Evolutionary conservation across 495 filamentous ascomycete species (phyloP), one percentile per base, ranked within the genome.

Genomic region (Penicillium lagena): DNA sequence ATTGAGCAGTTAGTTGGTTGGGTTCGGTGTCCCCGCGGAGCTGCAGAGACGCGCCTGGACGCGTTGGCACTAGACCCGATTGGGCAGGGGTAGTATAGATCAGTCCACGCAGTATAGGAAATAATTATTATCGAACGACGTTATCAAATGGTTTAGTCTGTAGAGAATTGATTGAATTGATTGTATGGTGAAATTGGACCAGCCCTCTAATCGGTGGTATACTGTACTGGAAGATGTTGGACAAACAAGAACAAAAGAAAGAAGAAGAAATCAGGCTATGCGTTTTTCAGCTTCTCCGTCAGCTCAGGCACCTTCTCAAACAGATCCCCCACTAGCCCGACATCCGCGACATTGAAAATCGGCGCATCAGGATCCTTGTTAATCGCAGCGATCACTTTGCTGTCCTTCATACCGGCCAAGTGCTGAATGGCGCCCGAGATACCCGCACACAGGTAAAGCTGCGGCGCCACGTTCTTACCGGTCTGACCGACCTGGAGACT

Each of bases 361-460:
- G 93, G 93, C 42, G 91, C 93, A 68, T 98, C 93, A 2, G 80
- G 72, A 56, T 97, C 93, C 75, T 98, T 98, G 75, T 98, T 97
- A 62, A 98, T 97, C 28, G 87, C 88, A 32, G 90, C 94, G 76
- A 98, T 98, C 48, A 98, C 94, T 76, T 98, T 98, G 74, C 88
- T 95, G 63, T 98, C 93, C 79, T 98, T 98, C 93, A 98, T 98
- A 60, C 93, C 93, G 35, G 94, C 94, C 67, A 98, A 71, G 78
- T 98, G 93, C 70, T 98, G 93, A 51, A 98, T 98, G 15, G 93
- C 93, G 37, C 93, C 93, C 7, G 86, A 93, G 58, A 98, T 97
- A 56, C 93, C 93, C 12, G 90, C 91, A 29, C 88, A 93, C 46
- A 98, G 77, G 62, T 98, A 98, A 48, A 97, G 71, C 66, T 98